A percentile compares a stretch with the other conserved stretches of the same genome.
These are phyloP conservation scores for Epichloe gansuensis DNA, from an alignment of 2,329 filamentous ascomycete species.

Conservation along the genomic window DNA sequence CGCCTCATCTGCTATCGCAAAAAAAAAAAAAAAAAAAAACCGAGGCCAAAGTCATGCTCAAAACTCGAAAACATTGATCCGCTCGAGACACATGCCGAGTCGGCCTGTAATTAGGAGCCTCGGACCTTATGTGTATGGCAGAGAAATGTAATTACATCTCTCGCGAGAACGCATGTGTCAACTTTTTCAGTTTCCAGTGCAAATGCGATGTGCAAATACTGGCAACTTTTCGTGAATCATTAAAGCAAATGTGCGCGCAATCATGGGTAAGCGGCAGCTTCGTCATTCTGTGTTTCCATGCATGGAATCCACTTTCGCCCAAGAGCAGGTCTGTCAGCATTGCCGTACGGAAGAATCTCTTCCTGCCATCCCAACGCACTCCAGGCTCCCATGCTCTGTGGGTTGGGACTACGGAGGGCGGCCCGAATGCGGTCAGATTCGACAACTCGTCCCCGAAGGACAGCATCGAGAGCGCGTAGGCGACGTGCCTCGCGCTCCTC, in stretches of 20 bases:
- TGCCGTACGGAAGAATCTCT: conserved; percentile 24
- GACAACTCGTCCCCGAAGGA: conserved; percentile 24
- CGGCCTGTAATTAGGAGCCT: neutral
- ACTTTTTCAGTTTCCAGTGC: conserved; percentile 1
- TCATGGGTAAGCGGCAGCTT: conserved; percentile 22
- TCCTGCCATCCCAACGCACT: conserved; percentile 39
- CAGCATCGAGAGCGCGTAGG: conserved; percentile 30
- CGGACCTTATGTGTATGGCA: neutral
- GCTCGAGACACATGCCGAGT: neutral
- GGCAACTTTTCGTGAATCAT: conserved; percentile 8
- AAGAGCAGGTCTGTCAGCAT: conserved; percentile 29
- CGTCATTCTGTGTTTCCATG: conserved; percentile 12
- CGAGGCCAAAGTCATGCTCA: neutral
- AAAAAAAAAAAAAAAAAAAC: neutral
- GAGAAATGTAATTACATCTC: neutral
- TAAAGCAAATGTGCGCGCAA: neutral
- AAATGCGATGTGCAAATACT: conserved; percentile 1
- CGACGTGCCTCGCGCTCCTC: conserved; percentile 47
- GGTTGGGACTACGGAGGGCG: conserved; percentile 26
- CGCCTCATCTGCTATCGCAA: neutral
- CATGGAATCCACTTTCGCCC: conserved; percentile 33
- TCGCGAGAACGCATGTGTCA: neutral
- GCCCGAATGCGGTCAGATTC: conserved; percentile 23
- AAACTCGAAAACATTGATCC: neutral
- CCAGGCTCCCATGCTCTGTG: conserved; percentile 30